phyloP scores from a whole-genome alignment of 352 stramenopile species.

The Pythium coloratum region DNA sequence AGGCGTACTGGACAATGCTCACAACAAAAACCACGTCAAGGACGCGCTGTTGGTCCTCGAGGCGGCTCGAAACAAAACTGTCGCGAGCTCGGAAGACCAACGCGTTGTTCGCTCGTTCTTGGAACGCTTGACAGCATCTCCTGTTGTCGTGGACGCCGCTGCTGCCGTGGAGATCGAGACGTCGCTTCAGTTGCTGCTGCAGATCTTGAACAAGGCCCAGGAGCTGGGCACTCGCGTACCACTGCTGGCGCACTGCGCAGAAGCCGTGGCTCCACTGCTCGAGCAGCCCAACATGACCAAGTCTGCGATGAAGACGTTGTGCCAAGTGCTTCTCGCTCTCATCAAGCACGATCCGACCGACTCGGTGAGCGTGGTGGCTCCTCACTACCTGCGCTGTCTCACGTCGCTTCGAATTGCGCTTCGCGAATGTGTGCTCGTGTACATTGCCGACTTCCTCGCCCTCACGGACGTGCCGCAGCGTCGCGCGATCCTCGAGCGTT shows the following conservation, averaged over 20 bases:
- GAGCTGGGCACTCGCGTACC: constrained; percentile 37
- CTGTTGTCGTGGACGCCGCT: not conserved
- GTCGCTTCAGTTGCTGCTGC: constrained; percentile 42
- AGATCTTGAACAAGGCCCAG: constrained; percentile 47
- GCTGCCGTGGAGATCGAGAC: constrained; percentile 24
- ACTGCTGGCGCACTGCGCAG: constrained; percentile 45
- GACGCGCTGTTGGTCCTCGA: constrained; percentile 35
- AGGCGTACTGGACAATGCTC: constrained; percentile 38
- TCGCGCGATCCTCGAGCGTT: constrained; percentile 54
- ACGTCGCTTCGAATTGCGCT: constrained; percentile 42
- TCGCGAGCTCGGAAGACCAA: constrained; percentile 46
- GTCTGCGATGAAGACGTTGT: constrained; percentile 54
- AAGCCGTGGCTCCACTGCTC: constrained; percentile 41
- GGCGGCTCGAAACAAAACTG: constrained; percentile 39
- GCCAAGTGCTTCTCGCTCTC: constrained; percentile 63
- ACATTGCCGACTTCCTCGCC: constrained; percentile 64
- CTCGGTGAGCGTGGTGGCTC: constrained; percentile 38
- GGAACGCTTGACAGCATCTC: constrained; percentile 1
- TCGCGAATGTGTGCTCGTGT: constrained; percentile 63
- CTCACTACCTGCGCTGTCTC: constrained; percentile 55
- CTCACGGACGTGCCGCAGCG: constrained; percentile 50
- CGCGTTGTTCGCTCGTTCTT: constrained; percentile 61
- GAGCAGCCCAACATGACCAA: constrained; percentile 51
- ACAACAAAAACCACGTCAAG: constrained; percentile 32
- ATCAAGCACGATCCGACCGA: constrained; percentile 52